These are phyloP conservation scores for Russula foetens DNA, from an alignment of 768 basidiomycete genomes.

Conservation along the genomic window DNA sequence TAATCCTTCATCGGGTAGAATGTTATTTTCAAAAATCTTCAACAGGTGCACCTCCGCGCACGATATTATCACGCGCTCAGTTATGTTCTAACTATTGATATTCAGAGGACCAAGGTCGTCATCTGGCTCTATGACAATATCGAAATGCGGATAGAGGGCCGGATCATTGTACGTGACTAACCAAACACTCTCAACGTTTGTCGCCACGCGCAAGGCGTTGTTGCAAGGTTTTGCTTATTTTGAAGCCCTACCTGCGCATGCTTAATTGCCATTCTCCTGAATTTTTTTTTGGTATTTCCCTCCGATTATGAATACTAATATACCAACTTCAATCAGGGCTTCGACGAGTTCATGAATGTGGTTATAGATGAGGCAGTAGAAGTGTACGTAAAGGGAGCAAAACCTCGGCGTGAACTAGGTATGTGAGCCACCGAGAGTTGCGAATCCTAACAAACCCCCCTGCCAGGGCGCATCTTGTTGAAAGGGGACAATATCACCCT, in stretches of 20 bases:
- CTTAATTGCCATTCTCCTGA: conserved; percentile 8
- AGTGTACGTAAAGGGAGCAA: conserved; percentile 83
- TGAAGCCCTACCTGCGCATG: neutral
- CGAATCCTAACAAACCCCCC: conserved; percentile 5
- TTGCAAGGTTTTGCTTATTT: conserved; percentile 11
- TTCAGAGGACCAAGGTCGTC: conserved; percentile 70
- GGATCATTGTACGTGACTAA: conserved; percentile 74
- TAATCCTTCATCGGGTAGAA: conserved; percentile 44
- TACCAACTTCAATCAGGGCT: conserved; percentile 56
- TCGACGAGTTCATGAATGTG: conserved; percentile 99
- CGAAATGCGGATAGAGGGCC: conserved; percentile 94
- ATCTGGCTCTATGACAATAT: conserved; percentile 97
- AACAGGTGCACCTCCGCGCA: conserved; percentile 45
- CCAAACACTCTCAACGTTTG: conserved; percentile 25
- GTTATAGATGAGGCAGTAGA: conserved; percentile 92
- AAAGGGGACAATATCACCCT: conserved; percentile 99
- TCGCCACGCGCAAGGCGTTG: conserved; percentile 30
- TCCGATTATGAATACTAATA: conserved; percentile 7
- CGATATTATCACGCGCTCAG: conserved; percentile 3
- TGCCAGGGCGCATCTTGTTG: conserved; percentile 81
- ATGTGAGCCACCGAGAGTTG: conserved; percentile 22
- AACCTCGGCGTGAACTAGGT: conserved; percentile 83
- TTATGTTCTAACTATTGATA: conserved; percentile 7
- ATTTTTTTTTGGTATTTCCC: neutral
- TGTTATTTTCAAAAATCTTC: conserved; percentile 97